These are phyloP conservation scores for Fraxinus angustifolia DNA, from an alignment of 305 asterid genomes.

Conservation along the genomic window DNA sequence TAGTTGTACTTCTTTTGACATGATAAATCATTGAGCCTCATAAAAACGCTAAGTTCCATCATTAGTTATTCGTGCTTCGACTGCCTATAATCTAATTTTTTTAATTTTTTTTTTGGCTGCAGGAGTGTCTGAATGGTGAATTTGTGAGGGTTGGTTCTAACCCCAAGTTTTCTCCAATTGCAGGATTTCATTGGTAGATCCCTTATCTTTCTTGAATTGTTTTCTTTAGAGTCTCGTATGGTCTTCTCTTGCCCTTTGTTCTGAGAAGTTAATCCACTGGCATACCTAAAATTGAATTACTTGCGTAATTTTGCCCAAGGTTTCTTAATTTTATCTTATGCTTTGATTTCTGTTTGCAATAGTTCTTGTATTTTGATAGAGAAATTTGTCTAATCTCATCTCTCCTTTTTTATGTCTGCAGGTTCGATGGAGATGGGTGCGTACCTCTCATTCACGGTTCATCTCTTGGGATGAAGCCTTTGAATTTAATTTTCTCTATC, in stretches of 20 bases:
- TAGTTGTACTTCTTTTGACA: background rate
- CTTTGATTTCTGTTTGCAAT: constrained; percentile 1
- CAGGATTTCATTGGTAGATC: constrained; percentile 89
- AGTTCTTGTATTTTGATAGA: constrained; percentile 15
- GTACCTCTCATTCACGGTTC: constrained; percentile 33
- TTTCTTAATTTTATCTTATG: background rate
- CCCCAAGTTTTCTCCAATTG: constrained; percentile 86
- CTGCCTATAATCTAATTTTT: constrained; percentile 7
- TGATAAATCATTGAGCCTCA: background rate
- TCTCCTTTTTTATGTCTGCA: constrained; percentile 37
- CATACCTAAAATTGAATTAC: background rate
- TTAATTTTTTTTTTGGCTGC: constrained; percentile 18
- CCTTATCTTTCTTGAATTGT: background rate
- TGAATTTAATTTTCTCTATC: background rate
- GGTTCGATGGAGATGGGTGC: constrained; percentile 99
- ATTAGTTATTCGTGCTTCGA: background rate
- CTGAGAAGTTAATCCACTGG: constrained; percentile 2
- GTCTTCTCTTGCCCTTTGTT: background rate
- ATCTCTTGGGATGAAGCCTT: constrained; percentile 1
- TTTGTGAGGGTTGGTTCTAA: constrained; percentile 96
- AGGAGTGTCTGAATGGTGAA: constrained; percentile 97
- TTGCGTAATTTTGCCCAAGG: background rate
- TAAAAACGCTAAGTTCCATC: background rate
- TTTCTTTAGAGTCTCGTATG: background rate
- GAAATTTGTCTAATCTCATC: constrained; percentile 13